These are phyloP conservation scores for Cryoendolithus antarcticus DNA, from an alignment of 2,329 filamentous ascomycete species.

Conservation along the genomic window DNA sequence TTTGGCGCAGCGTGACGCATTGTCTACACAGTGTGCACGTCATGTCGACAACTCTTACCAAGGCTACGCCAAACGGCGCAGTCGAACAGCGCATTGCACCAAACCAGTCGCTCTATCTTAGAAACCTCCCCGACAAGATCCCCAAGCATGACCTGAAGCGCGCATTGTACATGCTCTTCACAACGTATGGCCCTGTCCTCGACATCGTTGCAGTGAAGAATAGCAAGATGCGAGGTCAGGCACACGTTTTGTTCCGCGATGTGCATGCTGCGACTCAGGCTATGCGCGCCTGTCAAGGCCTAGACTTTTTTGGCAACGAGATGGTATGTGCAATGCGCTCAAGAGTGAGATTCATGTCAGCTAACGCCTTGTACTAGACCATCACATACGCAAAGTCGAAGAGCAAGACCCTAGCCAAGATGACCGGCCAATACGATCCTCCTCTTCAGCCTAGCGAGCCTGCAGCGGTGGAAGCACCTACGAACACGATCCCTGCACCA, in stretches of 20 bases:
- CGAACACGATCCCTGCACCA: conserved; percentile 3
- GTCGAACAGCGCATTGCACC: conserved; percentile 7
- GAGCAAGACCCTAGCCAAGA: conserved; percentile 76
- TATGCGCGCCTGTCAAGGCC: conserved; percentile 76
- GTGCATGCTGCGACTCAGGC: conserved; percentile 86
- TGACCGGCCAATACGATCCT: conserved; percentile 74
- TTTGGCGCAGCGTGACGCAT: no score
- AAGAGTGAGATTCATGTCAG: background rate
- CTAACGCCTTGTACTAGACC: conserved; percentile 43
- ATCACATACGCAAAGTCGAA: conserved; percentile 85
- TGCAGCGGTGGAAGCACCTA: conserved; percentile 14
- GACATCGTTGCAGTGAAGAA: conserved; percentile 87
- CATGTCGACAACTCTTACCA: conserved; percentile 4
- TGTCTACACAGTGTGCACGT: no score
- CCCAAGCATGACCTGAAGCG: conserved; percentile 79
- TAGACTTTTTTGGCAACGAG: conserved; percentile 70
- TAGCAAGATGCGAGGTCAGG: conserved; percentile 86
- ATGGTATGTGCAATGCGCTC: conserved; percentile 49
- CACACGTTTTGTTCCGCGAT: conserved; percentile 83
- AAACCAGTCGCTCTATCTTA: conserved; percentile 63
- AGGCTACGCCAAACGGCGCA: background rate
- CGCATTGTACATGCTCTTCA: conserved; percentile 84
- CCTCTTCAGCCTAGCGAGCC: conserved; percentile 10
- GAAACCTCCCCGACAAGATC: conserved; percentile 80
- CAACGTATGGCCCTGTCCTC: conserved; percentile 82